A percentile compares a stretch with the other conserved stretches of the same genome.
Evolutionary conservation across 768 basidiomycete species (phyloP).

Genomic region (Phanerochaete sordida): DNA sequence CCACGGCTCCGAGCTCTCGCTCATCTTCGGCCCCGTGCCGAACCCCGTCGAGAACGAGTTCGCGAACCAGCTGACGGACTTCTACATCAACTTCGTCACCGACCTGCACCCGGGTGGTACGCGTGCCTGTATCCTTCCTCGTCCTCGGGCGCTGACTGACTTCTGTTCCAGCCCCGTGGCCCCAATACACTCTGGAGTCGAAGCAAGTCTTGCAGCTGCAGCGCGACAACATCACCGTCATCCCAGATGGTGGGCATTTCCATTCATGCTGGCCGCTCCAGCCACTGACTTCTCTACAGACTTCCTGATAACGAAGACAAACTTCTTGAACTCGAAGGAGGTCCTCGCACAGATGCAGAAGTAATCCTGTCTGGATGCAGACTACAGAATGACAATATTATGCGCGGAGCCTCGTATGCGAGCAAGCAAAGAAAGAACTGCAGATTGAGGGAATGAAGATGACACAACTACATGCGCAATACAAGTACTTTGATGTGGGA

Average conservation of each 20-base stretch:
- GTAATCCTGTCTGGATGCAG: conserved; percentile 16
- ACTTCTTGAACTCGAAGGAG: conserved; percentile 37
- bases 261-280: neutral
- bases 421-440: no score
- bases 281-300: conserved; percentile 26
- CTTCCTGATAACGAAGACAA: conserved; percentile 37
- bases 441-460: neutral
- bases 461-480: neutral
- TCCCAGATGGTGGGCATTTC: conserved; percentile 44
- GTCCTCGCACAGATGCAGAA: conserved; percentile 47
- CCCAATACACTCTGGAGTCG: conserved; percentile 32
- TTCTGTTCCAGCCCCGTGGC: conserved; percentile 39
- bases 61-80: conserved; percentile 40
- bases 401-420: no score
- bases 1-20: conserved; percentile 42
- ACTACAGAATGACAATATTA: neutral
- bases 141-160: neutral
- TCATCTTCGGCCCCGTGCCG: conserved; percentile 45
- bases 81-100: conserved; percentile 51
- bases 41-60: conserved; percentile 38
- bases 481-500: neutral
- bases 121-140: neutral
- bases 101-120: conserved; percentile 51
- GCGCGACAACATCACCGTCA: conserved; percentile 49
- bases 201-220: conserved; percentile 45